Evolutionary conservation across 345 rosid species (phyloP), one percentile per base, ranked within the genome.

Genomic region (Hevea brasiliensis): DNA sequence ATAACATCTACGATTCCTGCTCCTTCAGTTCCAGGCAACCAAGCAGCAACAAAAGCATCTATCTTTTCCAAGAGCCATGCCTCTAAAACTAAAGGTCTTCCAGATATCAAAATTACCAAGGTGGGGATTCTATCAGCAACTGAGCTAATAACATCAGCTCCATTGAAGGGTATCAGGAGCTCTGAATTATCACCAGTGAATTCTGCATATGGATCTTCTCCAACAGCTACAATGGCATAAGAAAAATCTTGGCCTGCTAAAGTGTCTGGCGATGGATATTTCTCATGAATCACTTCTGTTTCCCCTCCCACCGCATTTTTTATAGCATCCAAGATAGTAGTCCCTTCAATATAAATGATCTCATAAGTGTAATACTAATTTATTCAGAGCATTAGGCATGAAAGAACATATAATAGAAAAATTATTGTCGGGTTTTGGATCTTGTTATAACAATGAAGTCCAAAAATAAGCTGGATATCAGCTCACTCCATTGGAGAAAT

Each of bases 11-110:
- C 57, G 2, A 91, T 76, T 35, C 96, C 98, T 48, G 72, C 77
- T 44, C 89, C 97, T 79, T 94, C 96, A 0, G 79, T 89, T 81
- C 97, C 98, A 13, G 96, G 97, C 61, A 92, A 63, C 98, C 98
- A 92, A 54, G 98, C 97, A 54, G 93, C 97, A 23, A 92, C 82
- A n/a, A 92, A 42, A 42, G 89, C 91, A 61, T 89, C 88, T 3
- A 81, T 71, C 80, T 90, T 88, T 67, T 84, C 91, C 79, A 88
- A 74, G 54, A 90, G 61, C 35, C n/a, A 21, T n/a, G 85, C 84
- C 51, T 90, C 90, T 23, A 92, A 15, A 73, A 86, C 88, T 74
- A 89, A 37, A 40, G 97, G 98, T 65, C 97, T 87, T 80, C 97
- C 98, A 7, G 93, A 80, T 67, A 94, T 70, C 77, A 92, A 50